Percentiles rank a stretch among this genome's conserved stretches.
phyloP scores from a whole-genome alignment of 2,329 filamentous ascomycete species.

The Ophiostoma quercus region DNA sequence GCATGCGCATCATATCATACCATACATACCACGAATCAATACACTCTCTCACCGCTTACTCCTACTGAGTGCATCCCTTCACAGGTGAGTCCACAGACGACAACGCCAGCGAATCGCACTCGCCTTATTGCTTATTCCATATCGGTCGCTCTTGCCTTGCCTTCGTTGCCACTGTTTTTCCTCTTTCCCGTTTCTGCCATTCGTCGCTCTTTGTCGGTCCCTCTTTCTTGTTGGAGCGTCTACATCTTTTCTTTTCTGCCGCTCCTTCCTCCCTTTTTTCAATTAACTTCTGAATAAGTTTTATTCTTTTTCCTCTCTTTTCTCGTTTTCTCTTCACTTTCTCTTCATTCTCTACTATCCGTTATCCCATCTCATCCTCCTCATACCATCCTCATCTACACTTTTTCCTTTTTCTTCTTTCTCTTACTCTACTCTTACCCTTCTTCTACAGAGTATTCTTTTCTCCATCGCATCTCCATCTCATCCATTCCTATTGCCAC shows the following conservation, averaged over 20 bases:
- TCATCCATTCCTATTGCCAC: slow-evolving; percentile 6
- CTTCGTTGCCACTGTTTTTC: background rate
- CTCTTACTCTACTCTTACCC: background rate
- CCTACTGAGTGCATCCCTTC: background rate
- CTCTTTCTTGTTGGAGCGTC: background rate
- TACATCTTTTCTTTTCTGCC: background rate
- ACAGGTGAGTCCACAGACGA: background rate
- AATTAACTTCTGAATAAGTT: background rate
- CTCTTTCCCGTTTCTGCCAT: slow-evolving; percentile 5
- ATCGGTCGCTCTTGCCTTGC: background rate
- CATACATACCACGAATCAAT: background rate
- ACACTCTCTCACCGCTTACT: background rate
- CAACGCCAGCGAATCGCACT: background rate
- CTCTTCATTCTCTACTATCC: background rate
- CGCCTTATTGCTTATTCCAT: background rate
- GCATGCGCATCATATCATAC: background rate
- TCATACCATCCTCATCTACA: background rate
- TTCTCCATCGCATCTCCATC: slow-evolving; percentile 5
- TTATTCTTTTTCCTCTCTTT: background rate
- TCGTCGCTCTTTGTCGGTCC: background rate
- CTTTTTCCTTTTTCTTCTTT: slow-evolving; percentile 12
- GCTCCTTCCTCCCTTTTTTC: background rate
- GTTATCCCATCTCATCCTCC: background rate
- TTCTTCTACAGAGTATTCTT: slow-evolving; percentile 8
- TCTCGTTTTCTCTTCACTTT: background rate